Conservation (phyloP, 2,329 filamentous ascomycete genomes). For the Trichoderma atrobrunneum region DNA sequence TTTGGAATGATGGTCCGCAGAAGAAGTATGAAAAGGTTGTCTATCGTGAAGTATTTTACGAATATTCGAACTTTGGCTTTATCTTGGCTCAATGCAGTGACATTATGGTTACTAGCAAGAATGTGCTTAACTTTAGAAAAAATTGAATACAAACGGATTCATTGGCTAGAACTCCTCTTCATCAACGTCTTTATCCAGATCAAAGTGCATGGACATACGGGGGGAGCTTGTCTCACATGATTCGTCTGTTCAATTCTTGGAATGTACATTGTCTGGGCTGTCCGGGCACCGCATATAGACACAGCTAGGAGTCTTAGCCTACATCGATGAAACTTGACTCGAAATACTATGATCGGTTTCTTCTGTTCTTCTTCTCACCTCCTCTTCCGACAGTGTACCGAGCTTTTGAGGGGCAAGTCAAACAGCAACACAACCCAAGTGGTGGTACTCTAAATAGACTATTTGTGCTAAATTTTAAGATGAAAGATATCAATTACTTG, state of each 20-base stretch:
- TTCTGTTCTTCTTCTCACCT: background rate
- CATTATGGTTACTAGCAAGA: background rate
- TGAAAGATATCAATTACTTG: background rate
- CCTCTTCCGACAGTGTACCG: background rate
- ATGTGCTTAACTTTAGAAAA: background rate
- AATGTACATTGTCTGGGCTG: background rate
- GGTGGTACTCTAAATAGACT: background rate
- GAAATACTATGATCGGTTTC: background rate
- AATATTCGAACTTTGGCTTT: background rate
- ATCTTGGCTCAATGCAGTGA: background rate
- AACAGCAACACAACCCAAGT: background rate
- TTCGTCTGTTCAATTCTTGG: background rate
- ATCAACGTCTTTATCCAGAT: background rate
- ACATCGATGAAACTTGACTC: background rate
- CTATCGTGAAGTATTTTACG: background rate
- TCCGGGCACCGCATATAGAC: background rate
- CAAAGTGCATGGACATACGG: background rate
- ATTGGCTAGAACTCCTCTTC: background rate
- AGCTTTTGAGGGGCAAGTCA: background rate
- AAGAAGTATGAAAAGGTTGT: background rate
- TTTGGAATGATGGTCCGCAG: background rate
- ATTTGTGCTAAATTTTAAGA: background rate
- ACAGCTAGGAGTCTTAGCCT: background rate
- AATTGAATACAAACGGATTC: background rate
- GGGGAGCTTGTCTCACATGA: background rate